Evolutionary conservation across 768 basidiomycete genomes (phyloP).

Genomic region (Lentinula boryana): DNA sequence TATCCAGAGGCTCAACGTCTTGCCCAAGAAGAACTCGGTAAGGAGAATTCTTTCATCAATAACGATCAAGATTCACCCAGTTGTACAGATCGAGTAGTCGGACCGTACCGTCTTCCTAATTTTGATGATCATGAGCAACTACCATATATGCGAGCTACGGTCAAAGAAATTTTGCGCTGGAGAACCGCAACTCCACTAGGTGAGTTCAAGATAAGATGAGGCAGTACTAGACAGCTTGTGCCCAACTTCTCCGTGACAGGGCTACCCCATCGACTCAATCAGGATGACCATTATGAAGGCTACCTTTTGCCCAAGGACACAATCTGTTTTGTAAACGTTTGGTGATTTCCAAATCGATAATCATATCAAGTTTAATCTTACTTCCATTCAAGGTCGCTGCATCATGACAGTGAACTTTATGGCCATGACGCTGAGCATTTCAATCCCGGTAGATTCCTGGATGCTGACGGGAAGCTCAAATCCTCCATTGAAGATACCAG

Average conservation of each 20-base stretch:
- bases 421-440: not conserved
- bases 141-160: conserved; percentile 27
- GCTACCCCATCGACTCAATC: not conserved
- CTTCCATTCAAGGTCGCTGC: not conserved
- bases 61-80: not conserved
- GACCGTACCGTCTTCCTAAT: conserved; percentile 24
- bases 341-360: not conserved
- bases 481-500: not conserved
- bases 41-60: not conserved
- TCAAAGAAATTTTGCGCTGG: conserved; percentile 32
- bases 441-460: not conserved
- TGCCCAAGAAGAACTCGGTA: conserved; percentile 27
- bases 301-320: conserved; percentile 6
- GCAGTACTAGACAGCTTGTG: not conserved
- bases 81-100: conserved; percentile 22
- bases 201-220: conserved; percentile 5
- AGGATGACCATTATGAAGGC: conserved; percentile 11
- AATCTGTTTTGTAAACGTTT: conserved; percentile 3
- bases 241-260: not conserved
- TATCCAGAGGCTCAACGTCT: conserved; percentile 27
- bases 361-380: not conserved
- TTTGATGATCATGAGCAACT: conserved; percentile 23
- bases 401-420: not conserved
- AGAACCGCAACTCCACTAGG: conserved; percentile 25
- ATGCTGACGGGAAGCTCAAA: not conserved